Evolutionary conservation across 192 early-diverging fungal species (phyloP).

Genomic region (Podila clonocystis): DNA sequence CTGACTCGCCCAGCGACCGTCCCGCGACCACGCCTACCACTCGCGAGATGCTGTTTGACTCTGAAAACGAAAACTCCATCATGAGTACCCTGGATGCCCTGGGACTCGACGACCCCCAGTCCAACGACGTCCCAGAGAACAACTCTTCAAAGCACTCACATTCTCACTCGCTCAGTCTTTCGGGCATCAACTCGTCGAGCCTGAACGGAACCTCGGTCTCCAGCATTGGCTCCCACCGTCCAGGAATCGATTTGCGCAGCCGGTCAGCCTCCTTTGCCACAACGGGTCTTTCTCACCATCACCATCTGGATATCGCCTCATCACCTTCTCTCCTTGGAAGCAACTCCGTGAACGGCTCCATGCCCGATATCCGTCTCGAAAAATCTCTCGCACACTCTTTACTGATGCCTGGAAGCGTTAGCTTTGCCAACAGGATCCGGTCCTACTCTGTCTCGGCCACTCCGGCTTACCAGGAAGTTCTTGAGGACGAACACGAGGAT

Average conservation of each 20-base stretch:
- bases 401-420: conserved; percentile 33
- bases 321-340: conserved; percentile 1
- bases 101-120: conserved; percentile 69
- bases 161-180: conserved; percentile 2
- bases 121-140: conserved; percentile 21
- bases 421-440: conserved; percentile 55
- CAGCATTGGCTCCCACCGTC: conserved; percentile 17
- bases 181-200: conserved; percentile 31
- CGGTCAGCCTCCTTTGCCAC: conserved; percentile 49
- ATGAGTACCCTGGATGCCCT: conserved; percentile 75
- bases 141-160: conserved; percentile 1
- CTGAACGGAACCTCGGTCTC: conserved; percentile 15
- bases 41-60: conserved; percentile 58
- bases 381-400: conserved; percentile 41
- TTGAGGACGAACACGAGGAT: conserved; percentile 49
- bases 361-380: conserved; percentile 54
- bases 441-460: conserved; percentile 60
- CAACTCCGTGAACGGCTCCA: conserved; percentile 15
- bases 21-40: conserved; percentile 55
- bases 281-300: conserved; percentile 34
- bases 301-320: conserved; percentile 5
- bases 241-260: conserved; percentile 45
- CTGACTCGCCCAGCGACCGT: conserved; percentile 55
- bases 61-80: conserved; percentile 66
- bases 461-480: conserved; percentile 52